Conservation (phyloP, 169 alveolate species). For the Plasmodium gonderi region DNA sequence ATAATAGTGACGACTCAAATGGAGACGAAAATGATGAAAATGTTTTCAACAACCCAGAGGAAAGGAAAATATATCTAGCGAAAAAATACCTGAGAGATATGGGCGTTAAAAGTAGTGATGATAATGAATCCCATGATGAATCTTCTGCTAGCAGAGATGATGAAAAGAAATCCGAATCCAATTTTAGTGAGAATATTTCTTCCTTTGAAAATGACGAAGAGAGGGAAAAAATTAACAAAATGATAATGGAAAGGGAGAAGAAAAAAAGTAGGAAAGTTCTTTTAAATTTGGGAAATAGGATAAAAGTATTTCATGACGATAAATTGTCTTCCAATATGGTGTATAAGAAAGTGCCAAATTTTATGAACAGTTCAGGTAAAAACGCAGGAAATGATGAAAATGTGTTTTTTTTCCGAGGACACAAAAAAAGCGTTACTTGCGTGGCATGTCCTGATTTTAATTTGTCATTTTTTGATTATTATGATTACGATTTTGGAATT, state of each 20-base stretch:
- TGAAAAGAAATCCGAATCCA: neutral
- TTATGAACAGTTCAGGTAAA: neutral
- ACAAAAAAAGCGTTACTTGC: conserved; percentile 67
- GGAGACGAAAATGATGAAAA: conserved; percentile 15
- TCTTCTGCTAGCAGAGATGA: conserved; percentile 16
- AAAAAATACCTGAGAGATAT: conserved; percentile 62
- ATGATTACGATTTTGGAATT: conserved; percentile 6
- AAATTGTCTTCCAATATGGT: conserved; percentile 14
- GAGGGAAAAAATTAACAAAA: conserved; percentile 34
- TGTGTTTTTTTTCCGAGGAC: conserved; percentile 45
- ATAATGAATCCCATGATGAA: neutral
- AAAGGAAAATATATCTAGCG: conserved; percentile 65
- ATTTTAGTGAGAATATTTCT: neutral
- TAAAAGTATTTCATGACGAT: conserved; percentile 46
- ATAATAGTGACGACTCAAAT: neutral
- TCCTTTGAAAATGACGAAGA: conserved; percentile 25
- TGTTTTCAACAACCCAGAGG: conserved; percentile 56
- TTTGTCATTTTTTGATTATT: conserved; percentile 48
- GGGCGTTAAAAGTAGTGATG: conserved; percentile 54
- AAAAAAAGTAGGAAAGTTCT: conserved; percentile 5
- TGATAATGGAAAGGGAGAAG: conserved; percentile 45
- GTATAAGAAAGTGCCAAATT: neutral
- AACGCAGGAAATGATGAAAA: neutral
- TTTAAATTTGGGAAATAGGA: conserved; percentile 55
- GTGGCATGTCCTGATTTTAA: conserved; percentile 68